Evolutionary conservation across 2,329 filamentous ascomycete species (phyloP).

Genomic region (Pseudofabraea citricarpa): DNA sequence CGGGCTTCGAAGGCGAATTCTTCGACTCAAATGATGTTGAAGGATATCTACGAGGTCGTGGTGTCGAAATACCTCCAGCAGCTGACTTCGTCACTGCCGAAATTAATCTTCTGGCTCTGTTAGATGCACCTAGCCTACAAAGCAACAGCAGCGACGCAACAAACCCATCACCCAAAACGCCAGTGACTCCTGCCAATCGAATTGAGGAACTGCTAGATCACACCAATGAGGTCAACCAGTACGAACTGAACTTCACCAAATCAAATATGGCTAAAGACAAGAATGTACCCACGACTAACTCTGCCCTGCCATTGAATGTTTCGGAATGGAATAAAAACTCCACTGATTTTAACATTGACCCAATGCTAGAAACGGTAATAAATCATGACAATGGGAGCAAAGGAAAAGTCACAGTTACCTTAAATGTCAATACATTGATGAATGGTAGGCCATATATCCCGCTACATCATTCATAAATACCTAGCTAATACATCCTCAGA

Average conservation of each 20-base stretch:
- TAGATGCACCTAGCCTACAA: constrained; percentile 8
- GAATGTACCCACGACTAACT: too few species aligned
- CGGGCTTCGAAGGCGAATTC: constrained; percentile 69
- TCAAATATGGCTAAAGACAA: too few species aligned
- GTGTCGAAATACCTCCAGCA: constrained; percentile 56
- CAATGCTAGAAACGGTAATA: constrained; percentile 10
- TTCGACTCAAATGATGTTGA: constrained; percentile 76
- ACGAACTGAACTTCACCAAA: too few species aligned
- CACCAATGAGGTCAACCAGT: too few species aligned
- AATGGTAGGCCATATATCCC: constrained; percentile 21
- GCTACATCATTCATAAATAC: not conserved
- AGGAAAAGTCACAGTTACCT: constrained; percentile 13
- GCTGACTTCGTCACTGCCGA: constrained; percentile 58
- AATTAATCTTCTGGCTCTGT: constrained; percentile 33
- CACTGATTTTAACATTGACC: constrained; percentile 12
- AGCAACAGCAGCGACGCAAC: constrained; percentile 12
- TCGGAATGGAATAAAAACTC: too few species aligned
- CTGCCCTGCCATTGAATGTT: too few species aligned
- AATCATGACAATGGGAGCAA: too few species aligned
- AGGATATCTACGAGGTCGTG: constrained; percentile 60
- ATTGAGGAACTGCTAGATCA: constrained; percentile 3
- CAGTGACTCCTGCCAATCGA: constrained; percentile 18
- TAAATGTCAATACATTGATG: constrained; percentile 27
- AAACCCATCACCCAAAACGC: constrained; percentile 8
- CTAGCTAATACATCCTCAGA: constrained; percentile 14